Evolutionary conservation across 1,284 basidiomycete species (phyloP).

Genomic region (Salmacisia buchloeana): DNA sequence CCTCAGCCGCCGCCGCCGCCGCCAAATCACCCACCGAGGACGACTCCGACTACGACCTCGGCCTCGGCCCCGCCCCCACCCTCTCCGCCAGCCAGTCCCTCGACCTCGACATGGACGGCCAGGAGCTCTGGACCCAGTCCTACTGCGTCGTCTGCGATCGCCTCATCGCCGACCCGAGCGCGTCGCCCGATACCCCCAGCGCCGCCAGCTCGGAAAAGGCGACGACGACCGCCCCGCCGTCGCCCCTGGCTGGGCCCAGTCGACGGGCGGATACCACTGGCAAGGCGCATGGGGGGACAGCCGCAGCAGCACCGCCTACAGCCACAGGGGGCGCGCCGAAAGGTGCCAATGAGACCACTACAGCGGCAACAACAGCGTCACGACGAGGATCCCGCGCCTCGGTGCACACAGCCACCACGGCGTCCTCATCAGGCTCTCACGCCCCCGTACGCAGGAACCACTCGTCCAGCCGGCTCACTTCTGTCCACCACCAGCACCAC

Average conservation of each 20-base stretch:
- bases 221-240: neutral
- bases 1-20: too few relatives aligned
- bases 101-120: constrained; percentile 43
- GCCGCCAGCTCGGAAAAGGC: neutral
- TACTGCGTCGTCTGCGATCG: constrained; percentile 42
- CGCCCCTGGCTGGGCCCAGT: neutral
- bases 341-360: too few relatives aligned
- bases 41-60: neutral
- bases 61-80: neutral
- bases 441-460: neutral
- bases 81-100: neutral
- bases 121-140: constrained; percentile 40
- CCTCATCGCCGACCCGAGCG: constrained; percentile 22
- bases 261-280: neutral
- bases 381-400: neutral
- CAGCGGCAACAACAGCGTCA: too few relatives aligned
- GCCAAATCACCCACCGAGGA: too few relatives aligned
- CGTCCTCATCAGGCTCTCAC: neutral
- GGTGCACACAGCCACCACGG: too few relatives aligned
- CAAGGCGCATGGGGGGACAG: too few relatives aligned
- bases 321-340: too few relatives aligned
- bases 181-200: neutral
- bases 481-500: neutral
- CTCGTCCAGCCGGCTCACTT: neutral
- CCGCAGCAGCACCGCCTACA: too few relatives aligned